Evolutionary conservation across 2,329 filamentous ascomycete genomes (phyloP), one percentile per base, ranked within the genome.

Genomic region (Clarireedia homoeocarpa): DNA sequence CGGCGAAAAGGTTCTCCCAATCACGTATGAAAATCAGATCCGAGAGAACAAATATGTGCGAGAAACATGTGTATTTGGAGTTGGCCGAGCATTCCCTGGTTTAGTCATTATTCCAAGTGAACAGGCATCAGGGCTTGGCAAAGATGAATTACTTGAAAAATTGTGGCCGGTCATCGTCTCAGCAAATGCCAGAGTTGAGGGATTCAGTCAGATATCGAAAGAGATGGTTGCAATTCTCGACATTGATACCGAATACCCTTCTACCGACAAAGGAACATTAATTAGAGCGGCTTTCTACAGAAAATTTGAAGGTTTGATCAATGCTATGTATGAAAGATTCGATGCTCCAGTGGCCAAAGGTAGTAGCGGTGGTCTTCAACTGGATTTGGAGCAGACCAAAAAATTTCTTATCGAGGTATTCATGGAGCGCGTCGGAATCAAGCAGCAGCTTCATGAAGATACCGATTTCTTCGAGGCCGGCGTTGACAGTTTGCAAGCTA

Each of bases 381-480:
- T 55, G 26, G 12, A 50, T 12, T 14, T 20, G 26, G 53, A 50
- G n/a, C 26, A 57, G 10, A 45, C 57, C 36, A 56, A 60, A 48
- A 23, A 15, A 4, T 61, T 57, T 39, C 36, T 61, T 12, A 20
- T 55, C 1, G 27, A 38, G 3, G 17, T 56, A 5, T 61, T 62
- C 40, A 38, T 9, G 15, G 46, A 49, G 23, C 26, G 48, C 20
- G 49, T 61, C 34, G 48, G 55, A 6, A 40, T 61, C 24, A 51
- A 40, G 9, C 17, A 23, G 12, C 24, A 30, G 17, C 23, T 62
- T 20, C n/a, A 51, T 23, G 59, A 70, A 45, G 74, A 75, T 23
- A 74, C 75, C 0, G 82, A 86, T 64, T 79, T 86, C 61, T 86
- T 85, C 62, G 70, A 73, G 0, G 69, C 74, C 0, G 82, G 83